These are phyloP conservation scores for Benincasa hispida DNA, from an alignment of 306 rosid genomes.

Conservation along the genomic window DNA sequence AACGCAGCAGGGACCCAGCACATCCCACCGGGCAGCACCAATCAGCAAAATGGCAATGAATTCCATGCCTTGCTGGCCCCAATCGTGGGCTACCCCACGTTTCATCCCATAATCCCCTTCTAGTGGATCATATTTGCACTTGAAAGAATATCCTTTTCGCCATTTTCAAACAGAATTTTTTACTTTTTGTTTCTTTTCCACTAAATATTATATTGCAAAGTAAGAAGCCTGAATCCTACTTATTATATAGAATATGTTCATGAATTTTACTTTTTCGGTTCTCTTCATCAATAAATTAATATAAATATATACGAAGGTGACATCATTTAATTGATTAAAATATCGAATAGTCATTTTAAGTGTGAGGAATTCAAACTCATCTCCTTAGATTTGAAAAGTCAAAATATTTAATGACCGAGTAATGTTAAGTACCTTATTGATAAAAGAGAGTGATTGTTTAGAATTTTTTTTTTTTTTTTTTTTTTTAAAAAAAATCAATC, in stretches of 20 bases:
- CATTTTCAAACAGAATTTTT: background rate
- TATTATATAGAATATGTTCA: background rate
- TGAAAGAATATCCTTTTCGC: background rate
- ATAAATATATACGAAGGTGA: too few relatives aligned
- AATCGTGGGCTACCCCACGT: background rate
- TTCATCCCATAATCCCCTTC: background rate
- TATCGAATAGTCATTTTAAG: too few relatives aligned
- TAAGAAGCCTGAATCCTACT: too few relatives aligned
- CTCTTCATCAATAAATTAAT: background rate
- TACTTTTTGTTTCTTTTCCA: background rate
- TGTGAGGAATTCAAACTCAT: too few relatives aligned
- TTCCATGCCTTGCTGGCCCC: background rate
- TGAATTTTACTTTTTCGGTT: background rate
- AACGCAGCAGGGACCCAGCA: background rate
- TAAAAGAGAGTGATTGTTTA: too few relatives aligned
- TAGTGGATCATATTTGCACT: background rate
- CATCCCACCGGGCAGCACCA: background rate
- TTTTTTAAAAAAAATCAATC: too few relatives aligned
- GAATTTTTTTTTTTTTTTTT: too few relatives aligned
- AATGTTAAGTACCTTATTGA: too few relatives aligned
- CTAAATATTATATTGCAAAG: background rate
- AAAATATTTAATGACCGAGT: too few relatives aligned
- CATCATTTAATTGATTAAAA: too few relatives aligned
- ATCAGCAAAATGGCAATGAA: background rate
- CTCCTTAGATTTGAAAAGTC: too few relatives aligned